Percentiles rank a stretch among this genome's conserved stretches.
These are phyloP conservation scores for Apodospora peruviana DNA, from an alignment of 495 filamentous ascomycete genomes.

Conservation along the genomic window DNA sequence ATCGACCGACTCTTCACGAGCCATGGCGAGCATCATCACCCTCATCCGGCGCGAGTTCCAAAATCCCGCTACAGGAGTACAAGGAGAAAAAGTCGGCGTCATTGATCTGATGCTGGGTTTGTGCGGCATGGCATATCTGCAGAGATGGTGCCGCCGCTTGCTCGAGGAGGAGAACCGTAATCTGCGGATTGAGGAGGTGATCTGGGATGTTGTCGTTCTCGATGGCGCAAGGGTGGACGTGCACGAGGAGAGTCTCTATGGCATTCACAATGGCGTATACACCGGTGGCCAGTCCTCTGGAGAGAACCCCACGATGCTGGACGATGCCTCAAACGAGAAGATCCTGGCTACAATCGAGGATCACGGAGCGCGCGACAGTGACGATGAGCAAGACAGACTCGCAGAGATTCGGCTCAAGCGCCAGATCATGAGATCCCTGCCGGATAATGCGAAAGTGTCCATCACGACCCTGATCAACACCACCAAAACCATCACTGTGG, in stretches of 20 bases:
- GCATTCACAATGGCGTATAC: slow-evolving; percentile 20
- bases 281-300: slow-evolving; percentile 11
- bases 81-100: slow-evolving; percentile 59
- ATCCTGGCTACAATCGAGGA: slow-evolving; percentile 46
- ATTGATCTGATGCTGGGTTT: slow-evolving; percentile 61
- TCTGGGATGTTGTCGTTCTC: slow-evolving; percentile 78
- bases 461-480: slow-evolving; percentile 60
- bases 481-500: slow-evolving; percentile 67
- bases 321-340: slow-evolving; percentile 24
- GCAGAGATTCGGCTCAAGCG: slow-evolving; percentile 39
- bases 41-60: slow-evolving; percentile 68
- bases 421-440: slow-evolving; percentile 39
- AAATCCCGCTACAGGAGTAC: slow-evolving; percentile 51
- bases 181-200: slow-evolving; percentile 52
- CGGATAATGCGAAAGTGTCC: slow-evolving; percentile 50
- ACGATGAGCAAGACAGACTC: slow-evolving; percentile 33
- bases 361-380: slow-evolving; percentile 24
- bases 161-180: slow-evolving; percentile 51
- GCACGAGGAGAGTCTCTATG: slow-evolving; percentile 34
- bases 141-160: slow-evolving; percentile 58
- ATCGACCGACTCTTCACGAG: slow-evolving; percentile 71
- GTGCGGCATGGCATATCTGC: slow-evolving; percentile 66
- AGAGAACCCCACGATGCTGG: background rate
- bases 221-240: slow-evolving; percentile 59
- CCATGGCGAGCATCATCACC: slow-evolving; percentile 73